Evolutionary conservation across 306 rosid genomes (phyloP).

Genomic region (Prunus armeniaca): DNA sequence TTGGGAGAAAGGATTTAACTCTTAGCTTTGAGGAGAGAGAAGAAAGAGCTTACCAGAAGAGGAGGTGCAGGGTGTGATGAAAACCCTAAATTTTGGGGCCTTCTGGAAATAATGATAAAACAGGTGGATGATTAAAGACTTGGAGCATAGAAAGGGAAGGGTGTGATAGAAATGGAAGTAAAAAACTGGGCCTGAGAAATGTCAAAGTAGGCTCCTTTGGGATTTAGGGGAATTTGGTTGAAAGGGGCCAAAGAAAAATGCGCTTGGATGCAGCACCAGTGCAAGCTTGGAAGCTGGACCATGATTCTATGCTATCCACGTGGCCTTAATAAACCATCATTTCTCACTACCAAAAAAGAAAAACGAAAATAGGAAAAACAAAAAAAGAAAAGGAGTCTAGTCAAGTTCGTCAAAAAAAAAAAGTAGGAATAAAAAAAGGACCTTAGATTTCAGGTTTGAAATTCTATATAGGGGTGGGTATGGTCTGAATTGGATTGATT

Average conservation of each 20-base stretch:
- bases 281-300: neutral
- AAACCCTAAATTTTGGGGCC: no score
- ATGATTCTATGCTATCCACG: neutral
- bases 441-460: no score
- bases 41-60: constrained; percentile 23
- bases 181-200: constrained; percentile 6
- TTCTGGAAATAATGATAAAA: no score
- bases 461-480: no score
- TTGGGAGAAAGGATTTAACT: neutral
- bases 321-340: neutral
- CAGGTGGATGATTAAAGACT: no score
- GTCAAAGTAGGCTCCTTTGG: neutral
- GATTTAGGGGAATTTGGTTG: neutral
- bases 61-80: no score
- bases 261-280: neutral
- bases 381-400: no score
- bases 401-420: no score
- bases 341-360: neutral
- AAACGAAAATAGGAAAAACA: no score
- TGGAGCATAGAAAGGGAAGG: no score
- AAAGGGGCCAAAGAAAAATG: neutral
- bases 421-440: no score
- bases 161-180: constrained; percentile 5
- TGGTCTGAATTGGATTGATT: no score
- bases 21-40: constrained; percentile 4